Conservation (phyloP, 1,139 yeast species). For the Protomyces arabidopsidicola region DNA sequence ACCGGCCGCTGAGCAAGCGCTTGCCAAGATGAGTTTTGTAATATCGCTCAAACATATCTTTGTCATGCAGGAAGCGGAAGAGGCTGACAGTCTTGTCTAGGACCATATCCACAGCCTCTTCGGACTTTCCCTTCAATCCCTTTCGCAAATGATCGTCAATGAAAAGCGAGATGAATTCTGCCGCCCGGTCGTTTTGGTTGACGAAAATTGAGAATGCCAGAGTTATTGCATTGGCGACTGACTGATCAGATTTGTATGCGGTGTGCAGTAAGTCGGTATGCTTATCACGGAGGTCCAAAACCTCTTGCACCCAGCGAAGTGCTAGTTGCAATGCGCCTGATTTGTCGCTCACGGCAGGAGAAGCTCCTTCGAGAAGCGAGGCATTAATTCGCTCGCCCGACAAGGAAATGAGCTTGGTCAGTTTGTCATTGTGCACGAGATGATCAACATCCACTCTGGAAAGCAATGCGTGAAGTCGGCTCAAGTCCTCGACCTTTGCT, state of each 20-base stretch:
- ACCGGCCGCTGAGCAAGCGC: constrained; percentile 52
- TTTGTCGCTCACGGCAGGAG: constrained; percentile 38
- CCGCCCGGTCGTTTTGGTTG: constrained; percentile 54
- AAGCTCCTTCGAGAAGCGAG: background rate
- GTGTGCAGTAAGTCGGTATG: constrained; percentile 48
- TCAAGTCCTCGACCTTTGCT: constrained; percentile 44
- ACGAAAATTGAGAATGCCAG: constrained; percentile 58
- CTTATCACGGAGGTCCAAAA: constrained; percentile 53
- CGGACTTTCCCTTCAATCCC: constrained; percentile 46
- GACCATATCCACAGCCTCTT: constrained; percentile 34
- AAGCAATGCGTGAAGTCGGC: constrained; percentile 50
- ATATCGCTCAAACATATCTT: constrained; percentile 79
- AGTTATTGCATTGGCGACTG: constrained; percentile 54
- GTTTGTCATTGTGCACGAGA: constrained; percentile 49
- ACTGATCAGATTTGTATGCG: constrained; percentile 50
- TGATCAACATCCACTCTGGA: constrained; percentile 52
- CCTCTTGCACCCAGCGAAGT: constrained; percentile 61
- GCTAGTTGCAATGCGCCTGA: constrained; percentile 52
- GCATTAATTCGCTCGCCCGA: constrained; percentile 44
- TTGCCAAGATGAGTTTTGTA: constrained; percentile 89
- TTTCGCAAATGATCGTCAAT: constrained; percentile 70
- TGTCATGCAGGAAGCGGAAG: constrained; percentile 68
- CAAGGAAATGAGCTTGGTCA: constrained; percentile 49
- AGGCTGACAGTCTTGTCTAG: constrained; percentile 40
- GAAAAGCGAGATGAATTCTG: constrained; percentile 70